Conservation (phyloP, 2,329 filamentous ascomycete genomes). For the Xylaria polymorpha region DNA sequence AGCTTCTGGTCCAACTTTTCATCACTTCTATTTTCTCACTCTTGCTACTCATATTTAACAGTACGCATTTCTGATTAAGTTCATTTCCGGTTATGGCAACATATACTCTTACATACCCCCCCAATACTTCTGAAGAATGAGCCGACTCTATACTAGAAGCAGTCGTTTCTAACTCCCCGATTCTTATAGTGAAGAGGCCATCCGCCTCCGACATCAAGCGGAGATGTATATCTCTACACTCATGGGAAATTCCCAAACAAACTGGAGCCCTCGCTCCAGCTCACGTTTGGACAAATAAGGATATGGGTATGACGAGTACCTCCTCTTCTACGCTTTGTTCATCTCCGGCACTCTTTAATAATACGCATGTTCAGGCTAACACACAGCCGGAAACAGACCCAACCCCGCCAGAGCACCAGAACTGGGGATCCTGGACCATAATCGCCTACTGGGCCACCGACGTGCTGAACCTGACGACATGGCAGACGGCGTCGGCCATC, state of each 20-base stretch:
- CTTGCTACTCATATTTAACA: constrained; percentile 3
- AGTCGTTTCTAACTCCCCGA: not conserved
- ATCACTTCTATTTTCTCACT: not conserved
- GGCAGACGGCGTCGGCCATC: constrained; percentile 52
- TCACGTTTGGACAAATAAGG: constrained; percentile 55
- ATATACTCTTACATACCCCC: not conserved
- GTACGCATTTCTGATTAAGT: constrained; percentile 3
- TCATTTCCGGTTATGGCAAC: not conserved
- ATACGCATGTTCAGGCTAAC: constrained; percentile 32
- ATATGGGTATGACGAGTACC: constrained; percentile 48
- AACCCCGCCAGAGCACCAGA: constrained; percentile 53
- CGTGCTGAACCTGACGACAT: constrained; percentile 51
- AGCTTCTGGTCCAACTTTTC: not conserved
- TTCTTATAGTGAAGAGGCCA: constrained; percentile 41
- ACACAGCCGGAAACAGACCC: constrained; percentile 48
- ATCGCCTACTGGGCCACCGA: constrained; percentile 54
- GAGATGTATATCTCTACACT: constrained; percentile 54
- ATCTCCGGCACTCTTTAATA: not conserved
- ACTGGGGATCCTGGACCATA: constrained; percentile 53
- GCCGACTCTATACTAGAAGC: not conserved
- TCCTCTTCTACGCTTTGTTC: not conserved
- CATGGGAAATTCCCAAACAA: constrained; percentile 62
- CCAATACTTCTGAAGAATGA: not conserved
- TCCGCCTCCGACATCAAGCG: constrained; percentile 49
- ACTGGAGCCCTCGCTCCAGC: constrained; percentile 59